These are phyloP conservation scores for Paxillus ammoniavirescens DNA, from an alignment of 768 basidiomycete species.

Conservation along the genomic window DNA sequence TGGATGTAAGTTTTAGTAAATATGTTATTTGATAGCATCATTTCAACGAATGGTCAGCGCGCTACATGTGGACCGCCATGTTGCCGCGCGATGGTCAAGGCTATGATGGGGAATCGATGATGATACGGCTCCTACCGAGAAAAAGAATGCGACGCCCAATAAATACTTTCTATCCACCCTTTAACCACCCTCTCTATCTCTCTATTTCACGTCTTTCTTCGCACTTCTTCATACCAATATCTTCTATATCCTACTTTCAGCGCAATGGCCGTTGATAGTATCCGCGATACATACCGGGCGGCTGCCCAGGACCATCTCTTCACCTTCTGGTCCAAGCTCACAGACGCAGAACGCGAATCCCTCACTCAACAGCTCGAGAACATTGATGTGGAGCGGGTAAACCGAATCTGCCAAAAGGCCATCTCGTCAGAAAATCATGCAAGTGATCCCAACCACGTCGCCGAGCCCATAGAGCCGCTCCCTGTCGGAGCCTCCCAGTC, in stretches of 20 bases:
- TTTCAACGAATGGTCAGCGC: too few relatives aligned
- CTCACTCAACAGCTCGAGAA: constrained; percentile 71
- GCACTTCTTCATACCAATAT: background rate
- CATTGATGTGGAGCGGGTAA: constrained; percentile 89
- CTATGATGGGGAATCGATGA: background rate
- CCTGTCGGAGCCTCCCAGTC: constrained; percentile 75
- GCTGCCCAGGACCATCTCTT: constrained; percentile 90
- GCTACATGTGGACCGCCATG: background rate
- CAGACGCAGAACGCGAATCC: constrained; percentile 56
- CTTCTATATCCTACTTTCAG: background rate
- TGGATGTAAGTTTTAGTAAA: too few relatives aligned
- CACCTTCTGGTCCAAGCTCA: constrained; percentile 78
- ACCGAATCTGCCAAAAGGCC: constrained; percentile 81
- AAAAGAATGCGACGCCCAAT: background rate
- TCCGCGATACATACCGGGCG: constrained; percentile 63
- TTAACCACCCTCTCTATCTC: background rate
- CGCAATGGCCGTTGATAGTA: constrained; percentile 54
- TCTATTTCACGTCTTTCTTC: background rate
- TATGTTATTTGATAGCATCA: too few relatives aligned
- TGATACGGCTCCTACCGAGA: constrained; percentile 20
- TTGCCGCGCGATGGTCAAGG: background rate
- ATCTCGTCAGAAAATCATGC: constrained; percentile 60
- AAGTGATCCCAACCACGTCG: constrained; percentile 34
- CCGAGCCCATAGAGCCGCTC: constrained; percentile 72
- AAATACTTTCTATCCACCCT: constrained; percentile 9